phyloP scores from a whole-genome alignment of 2,329 filamentous ascomycete species.

The Penicillium sclerotiorum region DNA sequence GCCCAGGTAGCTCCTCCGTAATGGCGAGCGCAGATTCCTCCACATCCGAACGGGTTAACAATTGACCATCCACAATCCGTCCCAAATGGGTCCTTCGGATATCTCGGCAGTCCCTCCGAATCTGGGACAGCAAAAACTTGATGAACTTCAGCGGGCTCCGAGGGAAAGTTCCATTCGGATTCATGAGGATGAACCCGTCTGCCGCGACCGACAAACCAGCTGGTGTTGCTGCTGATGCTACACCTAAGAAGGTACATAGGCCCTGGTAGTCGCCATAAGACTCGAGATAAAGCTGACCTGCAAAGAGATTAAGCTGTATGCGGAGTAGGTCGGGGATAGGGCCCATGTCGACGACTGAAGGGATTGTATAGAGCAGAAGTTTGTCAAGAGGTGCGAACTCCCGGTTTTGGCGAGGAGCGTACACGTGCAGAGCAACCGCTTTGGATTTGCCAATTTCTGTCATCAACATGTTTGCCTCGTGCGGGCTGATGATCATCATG shows the following conservation, averaged over 20 bases:
- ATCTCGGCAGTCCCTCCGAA: constrained; percentile 42
- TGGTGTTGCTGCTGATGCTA: constrained; percentile 19
- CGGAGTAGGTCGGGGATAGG: constrained; percentile 33
- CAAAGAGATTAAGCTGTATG: constrained; percentile 64
- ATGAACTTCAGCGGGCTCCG: constrained; percentile 48
- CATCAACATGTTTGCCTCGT: constrained; percentile 60
- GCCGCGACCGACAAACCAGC: constrained; percentile 30
- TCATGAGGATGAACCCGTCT: constrained; percentile 26
- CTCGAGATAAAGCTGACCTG: constrained; percentile 67
- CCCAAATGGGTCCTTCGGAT: constrained; percentile 52
- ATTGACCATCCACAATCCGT: constrained; percentile 40
- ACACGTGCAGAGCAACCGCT: constrained; percentile 53
- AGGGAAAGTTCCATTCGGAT: constrained; percentile 31
- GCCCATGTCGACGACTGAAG: constrained; percentile 18
- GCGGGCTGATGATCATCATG: constrained; percentile 63
- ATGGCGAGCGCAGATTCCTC: too few relatives aligned
- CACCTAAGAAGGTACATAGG: constrained; percentile 23
- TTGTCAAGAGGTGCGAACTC: constrained; percentile 47
- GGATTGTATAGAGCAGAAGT: constrained; percentile 50
- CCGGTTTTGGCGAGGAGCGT: constrained; percentile 51
- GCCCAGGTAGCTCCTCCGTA: too few relatives aligned
- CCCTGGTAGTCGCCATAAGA: constrained; percentile 57
- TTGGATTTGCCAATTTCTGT: constrained; percentile 38
- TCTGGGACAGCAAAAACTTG: constrained; percentile 35
- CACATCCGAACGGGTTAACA: constrained; percentile 26